A percentile compares a stretch with the other conserved stretches of the same genome.
Conservation (phyloP, 169 alveolate species). For the Plasmodium gallinaceum region DNA sequence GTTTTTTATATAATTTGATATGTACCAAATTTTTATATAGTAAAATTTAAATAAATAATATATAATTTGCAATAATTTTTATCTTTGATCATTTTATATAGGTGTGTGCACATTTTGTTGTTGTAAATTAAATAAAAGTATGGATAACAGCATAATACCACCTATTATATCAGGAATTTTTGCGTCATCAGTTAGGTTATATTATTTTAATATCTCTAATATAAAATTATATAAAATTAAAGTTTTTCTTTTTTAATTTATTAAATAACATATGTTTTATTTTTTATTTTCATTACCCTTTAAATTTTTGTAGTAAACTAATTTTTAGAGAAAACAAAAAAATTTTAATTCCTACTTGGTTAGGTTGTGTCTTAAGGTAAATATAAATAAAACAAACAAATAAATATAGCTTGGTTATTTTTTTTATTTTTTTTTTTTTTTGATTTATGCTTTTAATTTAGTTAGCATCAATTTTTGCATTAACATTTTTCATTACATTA, state of each 20-base stretch:
- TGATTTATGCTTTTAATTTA: neutral
- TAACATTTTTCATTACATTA: neutral
- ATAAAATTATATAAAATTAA: too few relatives aligned
- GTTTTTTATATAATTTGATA: neutral
- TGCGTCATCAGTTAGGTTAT: constrained; percentile 49
- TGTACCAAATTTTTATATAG: neutral
- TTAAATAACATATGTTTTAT: neutral
- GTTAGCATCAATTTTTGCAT: neutral
- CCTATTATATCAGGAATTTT: constrained; percentile 40
- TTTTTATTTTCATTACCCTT: neutral
- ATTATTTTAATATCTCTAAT: neutral
- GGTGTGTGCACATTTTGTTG: constrained; percentile 48
- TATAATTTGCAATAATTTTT: neutral
- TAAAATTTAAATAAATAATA: neutral
- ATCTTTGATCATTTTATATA: neutral
- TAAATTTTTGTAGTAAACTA: neutral
- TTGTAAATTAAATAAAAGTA: constrained; percentile 39
- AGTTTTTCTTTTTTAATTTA: too few relatives aligned
- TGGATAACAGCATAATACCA: constrained; percentile 22
- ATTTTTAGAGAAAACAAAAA: constrained; percentile 41
- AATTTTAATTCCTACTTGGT: constrained; percentile 50
- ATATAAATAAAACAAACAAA: neutral
- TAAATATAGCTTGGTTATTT: neutral
- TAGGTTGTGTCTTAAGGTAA: constrained; percentile 67
- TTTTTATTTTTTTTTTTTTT: neutral